These are phyloP conservation scores for Gynochthodes officinalis DNA, from an alignment of 257 asterid genomes.

Conservation along the genomic window DNA sequence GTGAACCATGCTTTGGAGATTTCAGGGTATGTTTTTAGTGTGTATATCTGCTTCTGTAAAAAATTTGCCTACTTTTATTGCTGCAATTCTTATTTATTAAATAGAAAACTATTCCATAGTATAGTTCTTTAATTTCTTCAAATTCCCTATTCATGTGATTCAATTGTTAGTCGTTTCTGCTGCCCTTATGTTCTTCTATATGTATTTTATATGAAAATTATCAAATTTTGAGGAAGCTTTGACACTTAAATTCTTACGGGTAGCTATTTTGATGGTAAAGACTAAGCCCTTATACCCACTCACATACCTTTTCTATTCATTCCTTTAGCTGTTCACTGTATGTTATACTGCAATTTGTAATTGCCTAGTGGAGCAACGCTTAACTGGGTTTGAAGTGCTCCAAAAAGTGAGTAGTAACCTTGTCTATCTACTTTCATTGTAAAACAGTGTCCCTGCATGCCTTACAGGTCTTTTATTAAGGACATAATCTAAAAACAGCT, in stretches of 20 bases:
- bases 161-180: background rate
- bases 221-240: no score
- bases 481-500: background rate
- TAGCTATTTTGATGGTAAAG: background rate
- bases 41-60: background rate
- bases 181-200: background rate
- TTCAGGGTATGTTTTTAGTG: conserved; percentile 24
- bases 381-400: background rate
- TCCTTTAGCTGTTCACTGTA: background rate
- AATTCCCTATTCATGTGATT: background rate
- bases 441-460: background rate
- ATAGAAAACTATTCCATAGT: background rate
- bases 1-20: conserved; percentile 37
- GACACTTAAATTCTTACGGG: no score
- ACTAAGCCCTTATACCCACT: background rate
- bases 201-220: background rate
- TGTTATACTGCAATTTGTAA: background rate
- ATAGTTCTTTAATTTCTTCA: background rate
- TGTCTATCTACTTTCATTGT: background rate
- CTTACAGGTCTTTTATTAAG: background rate
- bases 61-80: background rate
- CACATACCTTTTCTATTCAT: background rate
- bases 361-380: background rate
- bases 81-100: background rate
- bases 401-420: background rate